These are phyloP conservation scores for Stagonosporopsis tanaceti DNA, from an alignment of 2,329 filamentous ascomycete genomes.

Conservation along the genomic window DNA sequence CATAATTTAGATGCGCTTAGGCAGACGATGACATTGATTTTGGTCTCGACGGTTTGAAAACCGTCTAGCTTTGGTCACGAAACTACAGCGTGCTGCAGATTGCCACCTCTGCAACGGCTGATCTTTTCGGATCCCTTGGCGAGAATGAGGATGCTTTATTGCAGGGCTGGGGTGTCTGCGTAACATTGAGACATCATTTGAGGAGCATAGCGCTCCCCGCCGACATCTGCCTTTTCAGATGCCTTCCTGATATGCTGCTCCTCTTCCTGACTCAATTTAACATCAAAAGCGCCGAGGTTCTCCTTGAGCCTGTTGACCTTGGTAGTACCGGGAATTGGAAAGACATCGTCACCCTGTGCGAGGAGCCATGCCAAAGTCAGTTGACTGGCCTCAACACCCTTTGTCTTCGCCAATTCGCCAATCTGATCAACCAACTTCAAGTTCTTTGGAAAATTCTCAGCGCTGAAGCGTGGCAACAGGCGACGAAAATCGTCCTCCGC, in stretches of 20 bases:
- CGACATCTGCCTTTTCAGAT: constrained; percentile 52
- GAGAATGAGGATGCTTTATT: background rate
- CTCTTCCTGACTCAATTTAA: constrained; percentile 41
- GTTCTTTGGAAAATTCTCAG: constrained; percentile 52
- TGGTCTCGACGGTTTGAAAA: too few species aligned
- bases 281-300: constrained; percentile 38
- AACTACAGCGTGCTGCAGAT: background rate
- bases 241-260: constrained; percentile 38
- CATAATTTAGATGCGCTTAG: too few species aligned
- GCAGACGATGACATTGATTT: too few species aligned
- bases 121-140: background rate
- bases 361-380: constrained; percentile 58
- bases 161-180: constrained; percentile 50
- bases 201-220: constrained; percentile 50
- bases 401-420: constrained; percentile 49
- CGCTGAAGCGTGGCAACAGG: constrained; percentile 52
- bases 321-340: constrained; percentile 65
- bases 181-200: constrained; percentile 48
- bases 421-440: constrained; percentile 45
- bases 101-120: background rate
- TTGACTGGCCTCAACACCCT: constrained; percentile 65
- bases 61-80: too few species aligned
- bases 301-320: constrained; percentile 41
- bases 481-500: constrained; percentile 37
- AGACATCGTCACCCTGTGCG: constrained; percentile 56